Base-by-base conservation (phyloP, 2,329 filamentous ascomycete species). In the Rugonectria rugulosa region DNA sequence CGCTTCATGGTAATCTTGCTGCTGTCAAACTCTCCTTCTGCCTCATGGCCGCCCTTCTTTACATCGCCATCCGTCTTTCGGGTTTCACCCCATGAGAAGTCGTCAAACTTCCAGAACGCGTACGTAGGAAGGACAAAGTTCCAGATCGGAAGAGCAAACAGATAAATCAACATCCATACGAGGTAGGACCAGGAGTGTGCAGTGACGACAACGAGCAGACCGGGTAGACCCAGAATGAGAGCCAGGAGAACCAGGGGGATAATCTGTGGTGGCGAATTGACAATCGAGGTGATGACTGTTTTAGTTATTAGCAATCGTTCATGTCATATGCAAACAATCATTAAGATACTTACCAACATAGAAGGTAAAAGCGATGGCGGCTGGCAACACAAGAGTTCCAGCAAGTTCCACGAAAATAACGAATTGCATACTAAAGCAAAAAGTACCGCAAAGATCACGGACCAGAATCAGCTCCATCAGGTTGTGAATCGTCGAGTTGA, bases 401-500 rank as follows among this genome's bases (percentile, higher is more conserved):
- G 98, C 84, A 51, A 99, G 82, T 77, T 99, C 95, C 70, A 99
- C 90, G 72, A 93, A 96, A 60, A 99, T 89, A 62, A 99, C 89
- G 72, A 99, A 99, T 77, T 99, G 95, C 95, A 99, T 99, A 75
- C 92, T 97, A 81, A 99, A 99, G 81, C 96, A 99, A 80, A 99
- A 99, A 3, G 95, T 99, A 63, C 95, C 95, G 71, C 95, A 99
- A 14, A 99, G 85, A 79, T 99, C 95, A 62, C 93, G 87, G 38
- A 99, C 96, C 27, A 99, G 85, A 47, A 98, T 88, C 56, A 99
- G 85, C 75, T 99, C 95, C 91, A 99, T 97, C 38, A 99, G 81
- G 72, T 99, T 99, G 81, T 99, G 95, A 44, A 99, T 90, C 5
- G 95, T 99, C 73, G 92, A 97, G 84, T 99, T 99, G 78, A 99